Percentiles rank a stretch among this genome's conserved stretches.
These are phyloP conservation scores for Malassezia japonica DNA, from an alignment of 1,284 basidiomycete genomes.

Conservation along the genomic window DNA sequence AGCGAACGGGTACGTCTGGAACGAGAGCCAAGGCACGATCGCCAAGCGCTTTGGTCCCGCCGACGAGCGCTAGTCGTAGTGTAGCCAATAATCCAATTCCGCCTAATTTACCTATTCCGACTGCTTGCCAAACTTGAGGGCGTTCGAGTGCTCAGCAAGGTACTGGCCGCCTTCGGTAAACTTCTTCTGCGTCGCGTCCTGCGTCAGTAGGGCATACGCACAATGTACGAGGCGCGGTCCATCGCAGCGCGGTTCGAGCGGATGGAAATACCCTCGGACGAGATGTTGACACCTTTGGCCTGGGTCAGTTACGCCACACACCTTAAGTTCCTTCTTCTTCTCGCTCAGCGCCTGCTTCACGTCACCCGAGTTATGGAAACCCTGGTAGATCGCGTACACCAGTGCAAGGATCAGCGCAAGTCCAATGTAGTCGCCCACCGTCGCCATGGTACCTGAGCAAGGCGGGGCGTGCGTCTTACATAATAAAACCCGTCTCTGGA, in stretches of 20 bases:
- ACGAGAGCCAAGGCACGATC: slow-evolving; percentile 31
- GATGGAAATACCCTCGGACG: slow-evolving; percentile 12
- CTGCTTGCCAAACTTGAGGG: slow-evolving; percentile 7
- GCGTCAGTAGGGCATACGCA: neutral
- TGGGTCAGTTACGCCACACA: slow-evolving; percentile 3
- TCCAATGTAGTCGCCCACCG: slow-evolving; percentile 11
- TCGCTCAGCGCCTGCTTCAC: slow-evolving; percentile 5
- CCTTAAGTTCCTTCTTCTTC: slow-evolving; percentile 3
- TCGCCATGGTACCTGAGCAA: slow-evolving; percentile 1
- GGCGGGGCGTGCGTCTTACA: neutral
- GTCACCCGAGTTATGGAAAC: neutral
- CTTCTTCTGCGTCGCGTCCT: slow-evolving; percentile 6
- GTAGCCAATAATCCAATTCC: no score
- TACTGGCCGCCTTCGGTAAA: neutral
- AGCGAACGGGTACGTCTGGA: slow-evolving; percentile 72
- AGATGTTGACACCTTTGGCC: slow-evolving; percentile 7
- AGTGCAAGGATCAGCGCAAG: slow-evolving; percentile 4
- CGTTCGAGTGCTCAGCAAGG: slow-evolving; percentile 3
- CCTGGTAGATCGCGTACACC: slow-evolving; percentile 6
- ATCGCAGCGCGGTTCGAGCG: slow-evolving; percentile 1
- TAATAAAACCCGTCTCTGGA: neutral
- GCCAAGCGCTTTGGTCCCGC: slow-evolving; percentile 31
- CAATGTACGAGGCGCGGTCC: slow-evolving; percentile 8
- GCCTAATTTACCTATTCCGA: no score
- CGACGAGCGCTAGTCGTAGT: neutral